These are phyloP conservation scores for Clohesyomyces aquaticus DNA, from an alignment of 495 filamentous ascomycete genomes.

Conservation along the genomic window DNA sequence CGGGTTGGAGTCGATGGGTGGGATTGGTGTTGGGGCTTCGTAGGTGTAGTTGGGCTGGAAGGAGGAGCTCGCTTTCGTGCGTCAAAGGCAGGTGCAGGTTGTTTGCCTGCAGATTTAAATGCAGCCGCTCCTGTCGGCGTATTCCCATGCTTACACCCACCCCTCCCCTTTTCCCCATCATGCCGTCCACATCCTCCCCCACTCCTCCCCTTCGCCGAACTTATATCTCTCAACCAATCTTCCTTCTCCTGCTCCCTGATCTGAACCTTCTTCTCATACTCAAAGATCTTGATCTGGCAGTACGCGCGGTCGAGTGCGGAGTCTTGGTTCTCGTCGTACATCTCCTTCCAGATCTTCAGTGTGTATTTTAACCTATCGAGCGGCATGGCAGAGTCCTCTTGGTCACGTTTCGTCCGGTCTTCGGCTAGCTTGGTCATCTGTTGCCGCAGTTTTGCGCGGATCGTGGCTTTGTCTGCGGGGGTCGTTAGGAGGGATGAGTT, in stretches of 20 bases:
- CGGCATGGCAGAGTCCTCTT: constrained; percentile 1
- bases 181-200: no score
- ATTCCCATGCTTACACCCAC: no score
- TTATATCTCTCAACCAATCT: constrained; percentile 15
- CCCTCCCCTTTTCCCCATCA: no score
- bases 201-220: background rate
- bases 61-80: no score
- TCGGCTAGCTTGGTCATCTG: background rate
- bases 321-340: constrained; percentile 6
- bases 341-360: constrained; percentile 10
- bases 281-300: constrained; percentile 6
- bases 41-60: no score
- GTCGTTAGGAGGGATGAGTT: background rate
- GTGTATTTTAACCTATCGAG: constrained; percentile 5
- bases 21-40: no score
- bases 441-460: background rate
- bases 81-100: no score
- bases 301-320: background rate
- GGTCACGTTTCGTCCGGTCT: constrained; percentile 11
- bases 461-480: constrained; percentile 4
- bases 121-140: no score
- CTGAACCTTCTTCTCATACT: constrained; percentile 17
- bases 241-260: constrained; percentile 5
- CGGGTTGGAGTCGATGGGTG: no score
- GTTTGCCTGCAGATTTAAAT: no score